Evolutionary conservation across 108 stramenopile genomes (phyloP).

Genomic region (Skeletonema grethae): DNA sequence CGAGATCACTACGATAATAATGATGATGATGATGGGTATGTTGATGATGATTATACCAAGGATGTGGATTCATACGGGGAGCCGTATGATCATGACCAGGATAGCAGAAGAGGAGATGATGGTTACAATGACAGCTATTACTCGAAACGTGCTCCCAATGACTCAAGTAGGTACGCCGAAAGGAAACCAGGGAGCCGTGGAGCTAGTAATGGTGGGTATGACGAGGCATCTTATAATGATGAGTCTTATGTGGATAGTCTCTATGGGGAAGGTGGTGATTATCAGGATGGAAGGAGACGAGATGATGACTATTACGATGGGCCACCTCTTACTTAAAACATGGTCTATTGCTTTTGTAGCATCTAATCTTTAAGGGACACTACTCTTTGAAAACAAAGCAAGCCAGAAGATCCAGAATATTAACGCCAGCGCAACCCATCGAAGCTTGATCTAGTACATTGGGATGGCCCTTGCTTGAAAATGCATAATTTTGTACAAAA

Average conservation of each 20-base stretch:
- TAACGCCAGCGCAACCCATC: too few relatives aligned
- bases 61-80: not conserved
- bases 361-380: too few relatives aligned
- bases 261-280: slow-evolving; percentile 4
- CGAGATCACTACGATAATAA: not conserved
- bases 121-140: slow-evolving; percentile 17
- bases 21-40: slow-evolving; percentile 1
- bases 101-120: slow-evolving; percentile 11
- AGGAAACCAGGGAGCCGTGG: not conserved
- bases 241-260: not conserved
- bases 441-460: too few relatives aligned
- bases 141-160: not conserved
- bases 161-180: not conserved
- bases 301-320: slow-evolving; percentile 8
- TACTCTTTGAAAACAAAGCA: too few relatives aligned
- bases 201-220: not conserved
- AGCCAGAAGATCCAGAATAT: too few relatives aligned
- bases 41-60: slow-evolving; percentile 7
- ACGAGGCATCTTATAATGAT: not conserved
- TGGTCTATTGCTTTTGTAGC: not conserved
- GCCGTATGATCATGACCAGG: slow-evolving; percentile 2
- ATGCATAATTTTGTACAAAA: too few relatives aligned
- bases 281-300: not conserved
- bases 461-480: too few relatives aligned
- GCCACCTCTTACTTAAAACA: not conserved